Evolutionary conservation across 148 eudicot genomes (phyloP).

Genomic region (Cornus florida): DNA sequence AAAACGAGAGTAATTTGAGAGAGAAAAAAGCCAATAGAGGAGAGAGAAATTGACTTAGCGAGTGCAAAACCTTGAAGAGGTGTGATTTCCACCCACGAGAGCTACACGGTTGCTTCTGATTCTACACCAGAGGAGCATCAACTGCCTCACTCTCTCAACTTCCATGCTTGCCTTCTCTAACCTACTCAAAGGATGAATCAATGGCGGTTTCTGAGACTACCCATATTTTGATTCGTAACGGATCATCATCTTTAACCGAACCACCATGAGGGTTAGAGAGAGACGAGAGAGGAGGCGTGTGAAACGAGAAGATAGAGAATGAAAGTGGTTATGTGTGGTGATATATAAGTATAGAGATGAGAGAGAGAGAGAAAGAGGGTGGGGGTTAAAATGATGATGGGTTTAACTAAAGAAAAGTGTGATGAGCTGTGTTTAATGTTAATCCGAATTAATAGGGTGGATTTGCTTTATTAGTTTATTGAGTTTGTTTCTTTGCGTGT

Average conservation of each 20-base stretch:
- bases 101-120: conserved; percentile 20
- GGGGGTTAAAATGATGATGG: background rate
- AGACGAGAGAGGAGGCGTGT: background rate
- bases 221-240: background rate
- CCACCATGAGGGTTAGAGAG: conserved; percentile 9
- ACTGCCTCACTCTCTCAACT: conserved; percentile 15
- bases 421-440: background rate
- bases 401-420: no score
- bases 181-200: background rate
- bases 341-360: background rate
- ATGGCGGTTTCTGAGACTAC: conserved; percentile 1
- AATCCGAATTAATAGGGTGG: background rate
- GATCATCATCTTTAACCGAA: conserved; percentile 6
- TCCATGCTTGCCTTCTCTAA: conserved; percentile 16
- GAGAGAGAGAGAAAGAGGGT: background rate
- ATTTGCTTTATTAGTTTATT: background rate
- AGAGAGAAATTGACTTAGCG: conserved; percentile 21
- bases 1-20: background rate
- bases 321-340: background rate
- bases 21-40: background rate
- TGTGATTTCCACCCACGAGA: conserved; percentile 47
- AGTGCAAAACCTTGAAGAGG: conserved; percentile 38
- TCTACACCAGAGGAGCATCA: conserved; percentile 22
- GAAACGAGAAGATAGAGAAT: background rate
- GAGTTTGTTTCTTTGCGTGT: background rate